Evolutionary conservation across 139 green algal species (phyloP).

Genomic region (Tetraselmis striata): DNA sequence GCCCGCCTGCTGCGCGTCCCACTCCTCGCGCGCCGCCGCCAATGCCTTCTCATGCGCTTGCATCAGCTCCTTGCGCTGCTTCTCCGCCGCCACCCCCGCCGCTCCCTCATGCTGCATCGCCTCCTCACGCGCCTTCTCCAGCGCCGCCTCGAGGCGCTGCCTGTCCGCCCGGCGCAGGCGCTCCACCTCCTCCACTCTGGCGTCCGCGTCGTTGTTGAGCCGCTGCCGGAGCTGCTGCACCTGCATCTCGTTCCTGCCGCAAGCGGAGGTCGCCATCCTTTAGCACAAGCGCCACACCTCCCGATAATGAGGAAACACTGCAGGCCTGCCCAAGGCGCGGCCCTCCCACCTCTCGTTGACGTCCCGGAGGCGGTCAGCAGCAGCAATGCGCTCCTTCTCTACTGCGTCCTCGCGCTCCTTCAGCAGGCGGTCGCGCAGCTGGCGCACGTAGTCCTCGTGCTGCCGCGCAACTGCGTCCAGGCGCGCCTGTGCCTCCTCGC

Average conservation of each 20-base stretch:
- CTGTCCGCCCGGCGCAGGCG: constrained; percentile 35
- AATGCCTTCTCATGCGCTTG: constrained; percentile 17
- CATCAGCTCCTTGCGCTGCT: constrained; percentile 11
- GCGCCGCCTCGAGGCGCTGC: constrained; percentile 27
- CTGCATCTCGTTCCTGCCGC: constrained; percentile 23
- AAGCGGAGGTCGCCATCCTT: no score
- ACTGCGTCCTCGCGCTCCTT: constrained; percentile 43
- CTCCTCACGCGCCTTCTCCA: constrained; percentile 22
- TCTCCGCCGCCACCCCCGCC: constrained; percentile 9
- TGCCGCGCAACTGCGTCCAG: constrained; percentile 24
- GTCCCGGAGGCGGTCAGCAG: constrained; percentile 30
- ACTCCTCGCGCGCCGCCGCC: constrained; percentile 10
- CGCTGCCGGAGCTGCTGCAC: constrained; percentile 31
- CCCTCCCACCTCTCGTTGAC: constrained; percentile 39
- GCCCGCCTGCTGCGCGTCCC: constrained; percentile 38
- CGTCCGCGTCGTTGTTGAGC: constrained; percentile 7
- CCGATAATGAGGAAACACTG: no score
- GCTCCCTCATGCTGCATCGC: constrained; percentile 17
- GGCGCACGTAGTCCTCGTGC: constrained; percentile 25
- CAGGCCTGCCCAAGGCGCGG: no score
- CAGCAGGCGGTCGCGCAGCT: constrained; percentile 18
- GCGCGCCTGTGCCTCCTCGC: constrained; percentile 30
- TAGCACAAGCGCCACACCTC: constrained; percentile 4
- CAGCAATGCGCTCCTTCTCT: constrained; percentile 37
- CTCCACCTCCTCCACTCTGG: constrained; percentile 25